Base-by-base conservation (phyloP, 176 grass and related monocot genomes). In the Oryza glumipatula region DNA sequence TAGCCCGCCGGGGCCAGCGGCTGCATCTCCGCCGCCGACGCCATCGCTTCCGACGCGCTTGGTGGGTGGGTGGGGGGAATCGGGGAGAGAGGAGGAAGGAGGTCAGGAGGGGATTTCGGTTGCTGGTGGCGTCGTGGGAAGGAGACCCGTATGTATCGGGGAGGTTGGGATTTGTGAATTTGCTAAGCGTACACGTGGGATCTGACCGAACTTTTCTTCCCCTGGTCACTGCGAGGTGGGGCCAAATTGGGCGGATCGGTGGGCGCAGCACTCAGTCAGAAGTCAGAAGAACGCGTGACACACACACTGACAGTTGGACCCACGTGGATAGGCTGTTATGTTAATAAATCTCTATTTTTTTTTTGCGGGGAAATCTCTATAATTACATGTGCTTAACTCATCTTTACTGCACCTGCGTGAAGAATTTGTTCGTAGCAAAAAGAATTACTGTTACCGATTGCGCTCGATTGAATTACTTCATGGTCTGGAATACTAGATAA, bases 21-120 rank as follows among this genome's bases (percentile, higher is more conserved):
- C 78, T 94, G 85, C 92, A 94, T 92, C 87, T 92, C 87, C 72
- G 89, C 51, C 65, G 46, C 41, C 76, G 85, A 54, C 70, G 84
- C 75, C 89, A 91, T 91, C 85, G 32, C 47, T 1, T 2, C 26
- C 68, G 56, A 35, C 68, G 38, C 54, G 38, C 0, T 46, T 15
- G 36, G 69, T 9, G 10, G 10, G 67, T 38, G 69, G 30, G 30
- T 32, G 30, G 30, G 30, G 69, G 74, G 43, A 71, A 45, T 83
- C 33, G 52, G 17, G 17, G 17, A 1, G 58, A 63, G 58, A 61
- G 58, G 6, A 0, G 5, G 38, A 7, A 39, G n/a, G 10, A 58
- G 54, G 54, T 9, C 19, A n/a, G 54, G 54, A n/a, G 80, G 76
- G 70, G 84, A 87, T 70, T 83, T 90, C 61, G 6, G 75, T 17